A percentile compares a stretch with the other conserved stretches of the same genome.
Conservation (phyloP, 805 yeast species). For the Barnettozyma salicaria region DNA sequence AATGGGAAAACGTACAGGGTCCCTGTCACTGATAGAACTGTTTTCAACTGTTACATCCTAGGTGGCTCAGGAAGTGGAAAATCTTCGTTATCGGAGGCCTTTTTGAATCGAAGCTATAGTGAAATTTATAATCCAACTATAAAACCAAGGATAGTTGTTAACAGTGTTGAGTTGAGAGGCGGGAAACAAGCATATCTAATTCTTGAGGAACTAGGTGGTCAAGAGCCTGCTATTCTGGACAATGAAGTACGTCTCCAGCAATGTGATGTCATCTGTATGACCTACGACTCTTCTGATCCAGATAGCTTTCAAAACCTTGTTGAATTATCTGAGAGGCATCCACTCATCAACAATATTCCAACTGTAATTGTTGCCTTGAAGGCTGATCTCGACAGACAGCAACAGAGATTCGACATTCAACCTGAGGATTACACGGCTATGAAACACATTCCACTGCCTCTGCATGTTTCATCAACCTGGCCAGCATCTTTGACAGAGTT, state of each 20-base stretch:
- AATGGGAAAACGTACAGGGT: slow-evolving; percentile 64
- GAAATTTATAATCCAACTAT: slow-evolving; percentile 77
- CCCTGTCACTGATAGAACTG: slow-evolving; percentile 74
- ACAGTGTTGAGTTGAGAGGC: slow-evolving; percentile 87
- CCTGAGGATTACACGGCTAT: slow-evolving; percentile 82
- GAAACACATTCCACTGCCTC: slow-evolving; percentile 66
- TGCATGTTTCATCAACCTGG: slow-evolving; percentile 91
- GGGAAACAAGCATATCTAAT: slow-evolving; percentile 94
- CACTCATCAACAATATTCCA: slow-evolving; percentile 61
- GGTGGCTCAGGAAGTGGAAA: slow-evolving; percentile 90
- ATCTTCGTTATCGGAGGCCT: slow-evolving; percentile 75
- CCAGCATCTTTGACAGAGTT: slow-evolving; percentile 77
- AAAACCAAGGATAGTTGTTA: slow-evolving; percentile 75
- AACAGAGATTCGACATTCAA: slow-evolving; percentile 77
- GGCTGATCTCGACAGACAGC: slow-evolving; percentile 94
- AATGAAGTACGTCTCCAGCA: slow-evolving; percentile 63
- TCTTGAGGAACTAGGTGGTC: slow-evolving; percentile 82
- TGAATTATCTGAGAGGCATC: slow-evolving; percentile 56
- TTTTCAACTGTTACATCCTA: slow-evolving; percentile 80
- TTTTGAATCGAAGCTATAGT: slow-evolving; percentile 66
- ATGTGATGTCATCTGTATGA: slow-evolving; percentile 86
- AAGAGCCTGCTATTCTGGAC: slow-evolving; percentile 75
- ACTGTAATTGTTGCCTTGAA: slow-evolving; percentile 85
- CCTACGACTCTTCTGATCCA: slow-evolving; percentile 94
- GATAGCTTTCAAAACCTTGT: slow-evolving; percentile 83